Evolutionary conservation across 129 eudicot genomes (phyloP).

Genomic region (Tanacetum coccineum): DNA sequence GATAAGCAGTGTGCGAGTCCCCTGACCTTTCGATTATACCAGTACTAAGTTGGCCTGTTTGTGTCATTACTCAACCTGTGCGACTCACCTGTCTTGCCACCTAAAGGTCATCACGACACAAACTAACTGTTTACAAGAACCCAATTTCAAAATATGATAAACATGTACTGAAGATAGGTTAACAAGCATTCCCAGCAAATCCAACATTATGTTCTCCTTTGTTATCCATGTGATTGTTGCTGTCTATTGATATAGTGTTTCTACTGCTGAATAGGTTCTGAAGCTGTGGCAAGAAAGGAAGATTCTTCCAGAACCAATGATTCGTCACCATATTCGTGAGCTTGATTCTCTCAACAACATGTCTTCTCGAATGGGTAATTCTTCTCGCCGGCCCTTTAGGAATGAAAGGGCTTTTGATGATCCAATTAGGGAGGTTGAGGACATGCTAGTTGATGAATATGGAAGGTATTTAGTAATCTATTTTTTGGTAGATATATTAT

Average conservation of each 20-base stretch:
- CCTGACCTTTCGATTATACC: not conserved
- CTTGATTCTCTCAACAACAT: conserved; percentile 66
- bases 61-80: no score
- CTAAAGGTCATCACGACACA: no score
- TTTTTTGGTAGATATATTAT: not conserved
- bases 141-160: not conserved
- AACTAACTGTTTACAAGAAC: no score
- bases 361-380: conserved; percentile 47
- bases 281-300: conserved; percentile 91
- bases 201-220: not conserved
- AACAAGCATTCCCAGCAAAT: not conserved
- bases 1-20: no score
- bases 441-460: conserved; percentile 85
- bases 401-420: conserved; percentile 88
- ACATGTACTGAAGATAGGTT: not conserved
- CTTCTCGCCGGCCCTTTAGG: conserved; percentile 69
- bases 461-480: conserved; percentile 55
- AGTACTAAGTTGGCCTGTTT: no score
- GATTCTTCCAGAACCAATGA: conserved; percentile 80
- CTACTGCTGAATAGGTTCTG: conserved; percentile 54
- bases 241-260: not conserved
- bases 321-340: conserved; percentile 78
- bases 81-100: no score
- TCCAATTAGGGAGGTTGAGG: conserved; percentile 86
- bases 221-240: not conserved